Evolutionary conservation across 108 stramenopile genomes (phyloP).

Genomic region (Pseudonitzschia multiseries): DNA sequence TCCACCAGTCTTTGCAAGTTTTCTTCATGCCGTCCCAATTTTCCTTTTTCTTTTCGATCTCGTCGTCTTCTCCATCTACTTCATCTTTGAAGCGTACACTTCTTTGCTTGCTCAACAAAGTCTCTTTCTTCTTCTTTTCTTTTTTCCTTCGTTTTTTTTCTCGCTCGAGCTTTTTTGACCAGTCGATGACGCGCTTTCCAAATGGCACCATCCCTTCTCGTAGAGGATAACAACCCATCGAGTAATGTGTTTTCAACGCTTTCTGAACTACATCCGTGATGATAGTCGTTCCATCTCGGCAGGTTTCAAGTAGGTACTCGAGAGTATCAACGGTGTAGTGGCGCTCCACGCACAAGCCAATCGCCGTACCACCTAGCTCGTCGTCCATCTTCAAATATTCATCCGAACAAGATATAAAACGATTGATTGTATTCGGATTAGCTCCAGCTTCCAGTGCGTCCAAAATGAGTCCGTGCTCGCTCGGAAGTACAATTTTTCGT

Average conservation of each 20-base stretch:
- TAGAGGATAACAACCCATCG: slow-evolving; percentile 13
- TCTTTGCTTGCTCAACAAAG: background rate
- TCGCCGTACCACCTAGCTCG: slow-evolving; percentile 31
- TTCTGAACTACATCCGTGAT: slow-evolving; percentile 27
- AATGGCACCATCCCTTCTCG: slow-evolving; percentile 17
- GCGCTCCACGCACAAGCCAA: slow-evolving; percentile 31
- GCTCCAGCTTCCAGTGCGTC: slow-evolving; percentile 32
- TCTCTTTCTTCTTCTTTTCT: slow-evolving; percentile 6
- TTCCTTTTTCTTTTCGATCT: slow-evolving; percentile 3
- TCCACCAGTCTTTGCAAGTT: slow-evolving; percentile 33
- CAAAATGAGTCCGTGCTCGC: slow-evolving; percentile 31
- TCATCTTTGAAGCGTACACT: background rate
- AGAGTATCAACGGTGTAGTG: slow-evolving; percentile 28
- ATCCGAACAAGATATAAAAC: slow-evolving; percentile 23
- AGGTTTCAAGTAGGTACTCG: slow-evolving; percentile 29
- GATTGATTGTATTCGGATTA: slow-evolving; percentile 20
- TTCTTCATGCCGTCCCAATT: slow-evolving; percentile 13
- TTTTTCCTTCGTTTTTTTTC: background rate
- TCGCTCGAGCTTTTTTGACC: slow-evolving; percentile 12
- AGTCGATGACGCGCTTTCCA: slow-evolving; percentile 26
- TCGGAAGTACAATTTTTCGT: slow-evolving; percentile 22
- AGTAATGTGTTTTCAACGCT: slow-evolving; percentile 25
- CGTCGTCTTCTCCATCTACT: background rate
- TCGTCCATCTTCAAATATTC: slow-evolving; percentile 31
- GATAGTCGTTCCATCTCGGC: slow-evolving; percentile 21